phyloP scores from a whole-genome alignment of 1,139 yeast genomes.

The Debaryomycetaceae sp. region DNA sequence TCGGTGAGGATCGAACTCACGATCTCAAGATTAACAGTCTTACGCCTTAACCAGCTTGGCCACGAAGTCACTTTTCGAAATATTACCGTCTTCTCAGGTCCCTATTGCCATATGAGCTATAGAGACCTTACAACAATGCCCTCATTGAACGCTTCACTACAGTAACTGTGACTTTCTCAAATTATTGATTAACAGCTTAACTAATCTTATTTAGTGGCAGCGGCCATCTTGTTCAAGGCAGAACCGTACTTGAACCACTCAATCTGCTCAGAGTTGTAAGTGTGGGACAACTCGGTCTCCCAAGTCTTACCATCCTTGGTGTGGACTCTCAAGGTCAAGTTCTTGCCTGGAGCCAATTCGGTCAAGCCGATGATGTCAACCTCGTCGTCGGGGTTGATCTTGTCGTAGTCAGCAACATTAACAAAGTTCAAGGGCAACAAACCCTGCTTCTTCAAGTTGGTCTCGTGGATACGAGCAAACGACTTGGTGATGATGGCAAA shows the following conservation, averaged over 20 bases:
- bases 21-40: constrained; percentile 59
- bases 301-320: constrained; percentile 79
- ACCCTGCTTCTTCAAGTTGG: constrained; percentile 51
- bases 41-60: constrained; percentile 61
- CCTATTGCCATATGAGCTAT: neutral
- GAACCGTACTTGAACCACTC: constrained; percentile 99
- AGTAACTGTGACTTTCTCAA: constrained; percentile 1
- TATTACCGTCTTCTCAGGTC: no score
- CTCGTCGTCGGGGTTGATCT: constrained; percentile 85
- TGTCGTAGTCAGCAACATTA: constrained; percentile 88
- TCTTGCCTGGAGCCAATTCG: constrained; percentile 90
- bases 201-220: constrained; percentile 16
- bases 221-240: constrained; percentile 96
- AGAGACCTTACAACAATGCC: constrained; percentile 1
- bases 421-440: constrained; percentile 89
- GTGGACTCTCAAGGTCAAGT: constrained; percentile 81
- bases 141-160: constrained; percentile 1
- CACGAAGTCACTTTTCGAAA: constrained; percentile 47
- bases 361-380: constrained; percentile 84
- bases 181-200: constrained; percentile 9
- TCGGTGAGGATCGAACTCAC: constrained; percentile 52
- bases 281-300: constrained; percentile 89
- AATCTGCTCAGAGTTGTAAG: constrained; percentile 92
- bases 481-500: constrained; percentile 96
- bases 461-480: constrained; percentile 85